These are phyloP conservation scores for Penstemon davidsonii DNA, from an alignment of 257 asterid species.

Conservation along the genomic window DNA sequence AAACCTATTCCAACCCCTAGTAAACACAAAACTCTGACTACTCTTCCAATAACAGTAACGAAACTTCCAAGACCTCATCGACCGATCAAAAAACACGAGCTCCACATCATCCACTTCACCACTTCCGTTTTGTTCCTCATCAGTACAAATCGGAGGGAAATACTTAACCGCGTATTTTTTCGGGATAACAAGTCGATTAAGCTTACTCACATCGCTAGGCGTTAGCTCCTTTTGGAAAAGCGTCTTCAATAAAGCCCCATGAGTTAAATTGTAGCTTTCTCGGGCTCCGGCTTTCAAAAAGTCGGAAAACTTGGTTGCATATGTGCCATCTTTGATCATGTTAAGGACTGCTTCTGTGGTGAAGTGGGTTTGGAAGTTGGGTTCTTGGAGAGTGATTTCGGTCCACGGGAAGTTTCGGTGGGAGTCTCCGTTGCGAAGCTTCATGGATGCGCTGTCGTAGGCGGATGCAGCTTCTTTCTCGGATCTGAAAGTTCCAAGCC, in stretches of 20 bases:
- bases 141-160: slow-evolving; percentile 25
- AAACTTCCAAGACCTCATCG: slow-evolving; percentile 61
- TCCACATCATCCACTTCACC: slow-evolving; percentile 38
- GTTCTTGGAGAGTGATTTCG: slow-evolving; percentile 37
- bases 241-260: background rate
- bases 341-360: slow-evolving; percentile 39
- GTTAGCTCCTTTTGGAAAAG: slow-evolving; percentile 63
- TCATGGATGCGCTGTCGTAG: slow-evolving; percentile 54
- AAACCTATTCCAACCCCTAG: slow-evolving; percentile 70
- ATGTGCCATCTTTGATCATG: slow-evolving; percentile 78
- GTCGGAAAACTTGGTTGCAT: slow-evolving; percentile 40
- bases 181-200: slow-evolving; percentile 56
- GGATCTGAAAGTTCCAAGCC: slow-evolving; percentile 53
- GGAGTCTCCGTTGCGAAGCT: slow-evolving; percentile 38
- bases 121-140: slow-evolving; percentile 5
- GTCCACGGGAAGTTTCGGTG: slow-evolving; percentile 60
- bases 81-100: slow-evolving; percentile 41
- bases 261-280: background rate
- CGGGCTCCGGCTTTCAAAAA: slow-evolving; percentile 33
- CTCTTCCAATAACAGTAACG: slow-evolving; percentile 74
- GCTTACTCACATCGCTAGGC: slow-evolving; percentile 58
- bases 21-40: slow-evolving; percentile 73
- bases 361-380: slow-evolving; percentile 50
- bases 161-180: slow-evolving; percentile 34
- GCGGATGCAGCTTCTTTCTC: slow-evolving; percentile 58